Evolutionary conservation across 129 eudicot species (phyloP).

Genomic region (Flaveria ramosissima): DNA sequence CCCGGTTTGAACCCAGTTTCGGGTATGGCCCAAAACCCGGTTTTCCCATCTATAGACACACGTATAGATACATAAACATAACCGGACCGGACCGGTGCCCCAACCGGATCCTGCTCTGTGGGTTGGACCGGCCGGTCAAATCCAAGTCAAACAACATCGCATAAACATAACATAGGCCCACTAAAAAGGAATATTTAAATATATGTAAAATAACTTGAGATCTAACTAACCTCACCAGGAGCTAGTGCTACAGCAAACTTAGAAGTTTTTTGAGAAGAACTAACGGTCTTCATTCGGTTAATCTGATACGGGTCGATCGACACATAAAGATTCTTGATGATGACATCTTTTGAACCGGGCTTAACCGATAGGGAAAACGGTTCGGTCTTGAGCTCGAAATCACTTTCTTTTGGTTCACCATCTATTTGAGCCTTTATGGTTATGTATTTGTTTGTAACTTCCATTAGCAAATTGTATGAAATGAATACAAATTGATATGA

Average conservation of each 20-base stretch:
- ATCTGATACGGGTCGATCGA: constrained; percentile 79
- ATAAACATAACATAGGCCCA: constrained; percentile 11
- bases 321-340: constrained; percentile 64
- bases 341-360: constrained; percentile 44
- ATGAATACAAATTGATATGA: neutral
- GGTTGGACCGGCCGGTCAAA: too few species aligned
- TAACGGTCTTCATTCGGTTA: constrained; percentile 67
- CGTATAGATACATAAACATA: too few species aligned
- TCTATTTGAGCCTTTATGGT: constrained; percentile 47
- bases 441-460: constrained; percentile 49
- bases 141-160: too few species aligned
- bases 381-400: constrained; percentile 56
- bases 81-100: too few species aligned
- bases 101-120: too few species aligned
- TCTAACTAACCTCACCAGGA: too few species aligned
- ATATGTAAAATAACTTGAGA: too few species aligned
- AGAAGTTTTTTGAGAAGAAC: constrained; percentile 33
- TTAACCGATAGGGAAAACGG: constrained; percentile 31
- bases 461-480: constrained; percentile 22
- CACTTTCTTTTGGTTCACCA: constrained; percentile 56
- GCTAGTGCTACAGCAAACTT: too few species aligned
- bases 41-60: too few species aligned
- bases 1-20: too few species aligned
- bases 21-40: too few species aligned
- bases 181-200: neutral